Percentiles rank a stretch among this genome's conserved stretches.
These are phyloP conservation scores for Ligustrum vulgare DNA, from an alignment of 257 asterid species.

Conservation along the genomic window DNA sequence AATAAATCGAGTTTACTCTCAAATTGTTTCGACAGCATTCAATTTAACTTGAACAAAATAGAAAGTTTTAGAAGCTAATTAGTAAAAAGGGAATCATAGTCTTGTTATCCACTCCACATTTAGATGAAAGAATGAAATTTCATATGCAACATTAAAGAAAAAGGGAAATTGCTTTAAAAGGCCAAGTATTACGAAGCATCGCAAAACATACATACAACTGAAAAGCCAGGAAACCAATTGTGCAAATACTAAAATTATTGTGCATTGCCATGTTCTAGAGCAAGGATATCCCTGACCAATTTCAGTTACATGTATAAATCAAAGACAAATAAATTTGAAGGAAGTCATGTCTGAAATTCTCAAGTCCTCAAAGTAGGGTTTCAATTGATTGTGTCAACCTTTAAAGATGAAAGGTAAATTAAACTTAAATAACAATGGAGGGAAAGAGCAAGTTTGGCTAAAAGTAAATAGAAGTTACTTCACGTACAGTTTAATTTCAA, in stretches of 20 bases:
- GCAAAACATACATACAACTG: not conserved
- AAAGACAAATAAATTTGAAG: not conserved
- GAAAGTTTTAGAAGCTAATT: not conserved
- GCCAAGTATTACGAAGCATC: not conserved
- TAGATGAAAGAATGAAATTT: not conserved
- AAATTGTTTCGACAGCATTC: not conserved
- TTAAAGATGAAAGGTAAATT: not conserved
- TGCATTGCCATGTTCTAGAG: not conserved
- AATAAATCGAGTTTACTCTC: not conserved
- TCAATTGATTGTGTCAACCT: not conserved
- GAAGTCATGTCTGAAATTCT: not conserved
- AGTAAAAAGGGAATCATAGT: not conserved
- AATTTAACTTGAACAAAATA: not conserved
- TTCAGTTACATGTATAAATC: not conserved
- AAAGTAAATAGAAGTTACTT: not conserved
- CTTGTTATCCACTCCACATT: not conserved
- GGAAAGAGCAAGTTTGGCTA: not conserved
- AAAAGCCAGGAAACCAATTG: not conserved
- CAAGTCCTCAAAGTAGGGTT: constrained; percentile 10
- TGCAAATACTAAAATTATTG: not conserved
- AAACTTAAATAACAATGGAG: not conserved
- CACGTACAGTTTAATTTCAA: not conserved
- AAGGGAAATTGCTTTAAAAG: too few relatives aligned
- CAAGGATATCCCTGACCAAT: not conserved
- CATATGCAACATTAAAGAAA: not conserved